phyloP scores from a whole-genome alignment of 2,329 filamentous ascomycete genomes.

The Arthrobotrys conoides region DNA sequence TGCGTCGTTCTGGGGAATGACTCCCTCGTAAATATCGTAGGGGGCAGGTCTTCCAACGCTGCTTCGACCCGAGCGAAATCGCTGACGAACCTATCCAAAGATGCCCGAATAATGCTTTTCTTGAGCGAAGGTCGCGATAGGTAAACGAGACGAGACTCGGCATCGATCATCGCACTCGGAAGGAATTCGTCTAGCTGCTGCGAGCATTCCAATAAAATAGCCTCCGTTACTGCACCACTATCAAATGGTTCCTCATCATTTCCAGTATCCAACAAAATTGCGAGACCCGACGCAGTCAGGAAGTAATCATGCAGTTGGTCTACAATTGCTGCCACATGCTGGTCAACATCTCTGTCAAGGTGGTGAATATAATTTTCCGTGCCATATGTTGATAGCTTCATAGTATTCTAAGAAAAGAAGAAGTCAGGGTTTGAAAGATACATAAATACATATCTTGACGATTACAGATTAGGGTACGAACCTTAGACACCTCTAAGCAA shows the following conservation, averaged over 20 bases:
- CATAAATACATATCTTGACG: conserved; percentile 72
- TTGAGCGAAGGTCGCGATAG: conserved; percentile 81
- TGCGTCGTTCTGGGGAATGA: conserved; percentile 74
- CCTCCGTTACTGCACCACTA: conserved; percentile 73
- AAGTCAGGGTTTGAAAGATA: neutral
- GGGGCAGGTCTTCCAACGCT: conserved; percentile 69
- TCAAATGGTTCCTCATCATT: conserved; percentile 67
- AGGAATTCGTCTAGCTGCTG: conserved; percentile 90
- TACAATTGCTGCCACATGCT: conserved; percentile 73
- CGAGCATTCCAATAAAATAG: conserved; percentile 75
- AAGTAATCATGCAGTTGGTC: conserved; percentile 81
- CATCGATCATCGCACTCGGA: conserved; percentile 92
- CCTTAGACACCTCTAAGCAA: conserved; percentile 75
- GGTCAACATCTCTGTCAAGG: conserved; percentile 73
- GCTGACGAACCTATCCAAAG: conserved; percentile 84
- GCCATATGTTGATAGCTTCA: conserved; percentile 60
- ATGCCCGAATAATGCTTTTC: conserved; percentile 83
- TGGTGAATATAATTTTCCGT: conserved; percentile 70
- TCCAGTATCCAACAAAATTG: conserved; percentile 75
- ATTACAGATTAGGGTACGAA: conserved; percentile 69
- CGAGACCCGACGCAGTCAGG: conserved; percentile 80
- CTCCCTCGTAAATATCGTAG: conserved; percentile 64
- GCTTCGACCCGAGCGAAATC: conserved; percentile 83
- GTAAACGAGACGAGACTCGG: conserved; percentile 82
- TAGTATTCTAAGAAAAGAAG: conserved; percentile 39